Base-by-base conservation (phyloP, 108 stramenopile species). In the Stephanodiscus triporus region DNA sequence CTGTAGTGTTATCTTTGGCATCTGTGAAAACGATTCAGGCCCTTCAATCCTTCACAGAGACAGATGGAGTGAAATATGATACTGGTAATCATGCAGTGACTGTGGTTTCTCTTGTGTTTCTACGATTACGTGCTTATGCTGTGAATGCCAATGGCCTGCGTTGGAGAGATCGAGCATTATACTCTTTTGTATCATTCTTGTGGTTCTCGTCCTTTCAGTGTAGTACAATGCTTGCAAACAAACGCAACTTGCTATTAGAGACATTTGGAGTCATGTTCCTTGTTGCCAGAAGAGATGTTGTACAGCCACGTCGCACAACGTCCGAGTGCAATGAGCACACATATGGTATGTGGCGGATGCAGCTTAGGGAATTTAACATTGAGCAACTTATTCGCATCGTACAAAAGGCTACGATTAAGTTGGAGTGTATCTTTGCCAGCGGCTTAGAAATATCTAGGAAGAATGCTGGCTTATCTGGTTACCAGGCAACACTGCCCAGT, bases 271-370 rank as follows among this genome's bases (percentile, higher is more conserved):
- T 61, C 4, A 17, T 71, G 9, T 71, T 71, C 70, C 59, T 59
- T 23, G 32, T 71, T 17, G 1, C 70, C 0, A 4, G 70, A 48
- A 34, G 38, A 29, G 70, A 71, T 71, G 70, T 71, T 3, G 60
- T 29, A 2, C 70, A 71, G 13, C 58, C 70, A 8, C 38, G 58
- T 14, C 22, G 70, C 2, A 63, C 24, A 10, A 71, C 70, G 7
- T 61, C 70, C 2, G 70, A 71, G n/a, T 61, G 61, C 40, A 71
- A 71, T 54, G 70, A 71, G 17, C 70, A 71, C 59, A 71, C 70
- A 13, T 71, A 40, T 36, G 58, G 59, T 1, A 48, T 71, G 42
- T 73, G 68, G 72, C 34, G 72, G 29, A 37, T 13, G 0, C 45
- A 63, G 20, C 30, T 32, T 30, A 45, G 62, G 1, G 72, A 73